Evolutionary conservation across 768 basidiomycete genomes (phyloP), one percentile per base, ranked within the genome.

Genomic region (Termitomyces sp.): DNA sequence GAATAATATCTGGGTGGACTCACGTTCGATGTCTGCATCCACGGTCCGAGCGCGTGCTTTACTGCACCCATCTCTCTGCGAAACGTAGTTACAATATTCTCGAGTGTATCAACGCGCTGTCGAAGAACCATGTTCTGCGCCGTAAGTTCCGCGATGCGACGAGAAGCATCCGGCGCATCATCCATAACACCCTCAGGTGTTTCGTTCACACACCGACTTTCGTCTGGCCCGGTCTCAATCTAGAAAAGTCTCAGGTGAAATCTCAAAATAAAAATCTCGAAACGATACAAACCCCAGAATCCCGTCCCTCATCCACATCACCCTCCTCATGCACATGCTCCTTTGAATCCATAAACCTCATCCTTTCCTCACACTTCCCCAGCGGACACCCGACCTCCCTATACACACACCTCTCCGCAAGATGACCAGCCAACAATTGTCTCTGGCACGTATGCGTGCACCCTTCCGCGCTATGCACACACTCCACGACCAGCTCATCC

Each of bases 401-500:
- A 64, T 77, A 90, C 56, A 71, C 70, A 60, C 91, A 94, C 27
- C 74, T 67, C 6, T 84, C 81, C 54, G 74, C 77, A 57, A 91
- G 67, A 66, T 94, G 91, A 0, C 74, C 61, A 7, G 76, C 71
- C n/a, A 90, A 68, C 25, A 83, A 68, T 64, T 89, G 87, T 30
- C 91, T 73, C 65, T 94, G 85, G 56, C 80, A 83, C 3, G 79
- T 82, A 67, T 83, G 70, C 5, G 66, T 60, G 64, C 91, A 93
- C 10, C 90, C 91, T 2, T 76, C 73, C 16, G 64, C 59, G 23
- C 75, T 75, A 56, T 89, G 76, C 7, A 82, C 77, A 68, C 91
- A 94, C 67, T 86, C 82, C 0, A 93, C 89, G 14, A 79, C 42
- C 43, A 94, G 77, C 72, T 94, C 91, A 59, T 93, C 91, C 43